Percentiles rank a stretch among this genome's conserved stretches.
Evolutionary conservation across 164 flowering plant genomes (phyloP).

Genomic region (Berberis thunbergii): DNA sequence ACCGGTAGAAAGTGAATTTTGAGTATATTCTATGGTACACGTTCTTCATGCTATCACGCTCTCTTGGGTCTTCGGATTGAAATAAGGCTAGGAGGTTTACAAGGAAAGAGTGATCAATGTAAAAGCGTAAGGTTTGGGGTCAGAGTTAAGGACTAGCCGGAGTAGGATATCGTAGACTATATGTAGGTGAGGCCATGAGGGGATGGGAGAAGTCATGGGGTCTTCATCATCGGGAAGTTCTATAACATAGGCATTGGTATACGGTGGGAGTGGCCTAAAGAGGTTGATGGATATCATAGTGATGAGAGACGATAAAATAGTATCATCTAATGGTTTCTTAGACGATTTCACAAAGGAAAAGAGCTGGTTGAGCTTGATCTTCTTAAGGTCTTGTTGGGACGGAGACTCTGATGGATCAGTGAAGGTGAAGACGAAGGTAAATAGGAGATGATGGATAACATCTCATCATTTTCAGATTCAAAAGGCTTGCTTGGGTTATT

Average conservation of each 20-base stretch:
- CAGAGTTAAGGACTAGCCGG: conserved; percentile 29
- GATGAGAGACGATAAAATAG: conserved; percentile 20
- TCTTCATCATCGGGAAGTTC: conserved; percentile 51
- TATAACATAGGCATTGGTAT: conserved; percentile 11
- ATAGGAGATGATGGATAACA: conserved; percentile 36
- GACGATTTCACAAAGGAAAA: conserved; percentile 30
- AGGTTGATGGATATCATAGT: conserved; percentile 29
- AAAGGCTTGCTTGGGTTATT: conserved; percentile 10
- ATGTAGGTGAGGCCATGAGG: conserved; percentile 61
- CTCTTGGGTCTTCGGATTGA: conserved; percentile 61
- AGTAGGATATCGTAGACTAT: conserved; percentile 57
- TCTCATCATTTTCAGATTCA: conserved; percentile 33
- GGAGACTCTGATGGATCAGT: conserved; percentile 41
- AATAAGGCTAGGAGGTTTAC: conserved; percentile 44
- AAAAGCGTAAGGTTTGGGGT: conserved; percentile 23
- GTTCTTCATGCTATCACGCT: conserved; percentile 59
- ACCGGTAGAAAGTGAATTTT: conserved; percentile 43
- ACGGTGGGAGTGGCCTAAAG: conserved; percentile 36
- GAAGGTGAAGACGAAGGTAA: conserved; percentile 34
- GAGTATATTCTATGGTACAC: conserved; percentile 58
- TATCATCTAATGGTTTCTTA: conserved; percentile 11
- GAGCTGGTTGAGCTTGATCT: conserved; percentile 37
- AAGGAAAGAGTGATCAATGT: conserved; percentile 45
- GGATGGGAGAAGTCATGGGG: conserved; percentile 11
- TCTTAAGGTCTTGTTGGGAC: conserved; percentile 40